Base-by-base conservation (phyloP, 2,329 filamentous ascomycete species). In the Cercospora zeina region DNA sequence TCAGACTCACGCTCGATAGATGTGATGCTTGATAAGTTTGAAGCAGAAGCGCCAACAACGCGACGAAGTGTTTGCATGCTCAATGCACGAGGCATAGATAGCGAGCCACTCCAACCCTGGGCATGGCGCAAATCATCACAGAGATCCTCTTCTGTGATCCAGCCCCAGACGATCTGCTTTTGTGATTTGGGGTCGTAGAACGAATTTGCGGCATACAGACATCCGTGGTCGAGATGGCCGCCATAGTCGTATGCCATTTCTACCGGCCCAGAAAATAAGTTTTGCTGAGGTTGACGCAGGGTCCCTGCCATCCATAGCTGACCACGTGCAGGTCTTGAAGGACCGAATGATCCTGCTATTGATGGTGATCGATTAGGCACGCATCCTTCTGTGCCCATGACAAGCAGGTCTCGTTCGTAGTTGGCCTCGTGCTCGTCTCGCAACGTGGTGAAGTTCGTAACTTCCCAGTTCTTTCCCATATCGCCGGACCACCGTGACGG, bases 391-490 rank as follows among this genome's bases (percentile, higher is more conserved):
- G 77, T 74, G 0, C 81, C 79, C 67, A 80, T 76, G 0, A 82
- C 71, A 21, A 82, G 64, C 55, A 83, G 80, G 33, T 80, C 73
- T 39, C 68, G 70, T 10, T 71, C 71, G 21, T 64, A 55, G 1
- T 59, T 62, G 2, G 67, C 66, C 8, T 73, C 68, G 1, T 72
- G 14, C 11, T 62, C 67, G 14, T 79, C 75, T 0, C 61, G 66
- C 14, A 83, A 70, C 0, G 77, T 79, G 65, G 79, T 70, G 50
- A 82, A 76, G 65, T 81, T 82, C 21, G 75, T 77, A 9, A 79
- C 79, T 64, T 83, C 81, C 80, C 81, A 83, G 56, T 84, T 84
- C 9, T 78, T 72, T 0, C 81, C 82, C 10, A 81, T 73, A 49
- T 83, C 80, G 2, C 81, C 79, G 0, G 77, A 78, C 81, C 82